Evolutionary conservation across 345 rosid genomes (phyloP), one percentile per base, ranked within the genome.

Genomic region (Rhodomyrtus tomentosa): DNA sequence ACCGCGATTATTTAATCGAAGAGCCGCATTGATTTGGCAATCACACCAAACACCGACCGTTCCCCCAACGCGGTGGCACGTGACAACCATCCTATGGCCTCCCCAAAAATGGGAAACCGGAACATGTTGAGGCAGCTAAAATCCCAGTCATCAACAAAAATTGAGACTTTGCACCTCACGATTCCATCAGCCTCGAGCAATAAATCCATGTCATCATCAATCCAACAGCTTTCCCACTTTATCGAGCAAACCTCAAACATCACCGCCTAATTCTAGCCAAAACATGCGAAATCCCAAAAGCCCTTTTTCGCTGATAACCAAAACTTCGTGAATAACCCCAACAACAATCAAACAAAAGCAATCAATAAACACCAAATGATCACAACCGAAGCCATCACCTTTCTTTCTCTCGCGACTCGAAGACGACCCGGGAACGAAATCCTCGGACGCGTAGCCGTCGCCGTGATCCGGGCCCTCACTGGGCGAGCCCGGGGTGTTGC

Each of bases 361-460:
- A 55, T 22, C 58, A 40, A 48, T 45, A 79, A 82, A 50, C 50
- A 36, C 18, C n/a, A 76, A 68, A 74, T 18, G 62, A 83, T 24
- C n/a, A 1, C 29, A 84, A 73, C 27, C 4, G 79, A 3, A 56
- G 53, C 11, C 22, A 84, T 52, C 82, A 97, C 99, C 98, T 95
- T 94, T 95, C 91, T 97, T 97, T 82, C 98, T 92, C 87, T 97
- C 98, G 52, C 99, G 95, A 88, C 96, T 92, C 10, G 98, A 94
- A 42, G 98, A 93, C 55, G 98, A 95, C 29, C 98, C 99, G 42
- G 98, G 91, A 82, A 97, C 98, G 82, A 95, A 95, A 87, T 97
- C 99, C 88, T 97, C 99, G 7, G 98, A 97, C 82, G 98, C 99
- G 74, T 95, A 97, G 7, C 99, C 98, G 82, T 92, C 96, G 14